Percentiles rank a stretch among this genome's conserved stretches.
Conservation (phyloP, 768 basidiomycete species). For the Rossbeevera mucosa region DNA sequence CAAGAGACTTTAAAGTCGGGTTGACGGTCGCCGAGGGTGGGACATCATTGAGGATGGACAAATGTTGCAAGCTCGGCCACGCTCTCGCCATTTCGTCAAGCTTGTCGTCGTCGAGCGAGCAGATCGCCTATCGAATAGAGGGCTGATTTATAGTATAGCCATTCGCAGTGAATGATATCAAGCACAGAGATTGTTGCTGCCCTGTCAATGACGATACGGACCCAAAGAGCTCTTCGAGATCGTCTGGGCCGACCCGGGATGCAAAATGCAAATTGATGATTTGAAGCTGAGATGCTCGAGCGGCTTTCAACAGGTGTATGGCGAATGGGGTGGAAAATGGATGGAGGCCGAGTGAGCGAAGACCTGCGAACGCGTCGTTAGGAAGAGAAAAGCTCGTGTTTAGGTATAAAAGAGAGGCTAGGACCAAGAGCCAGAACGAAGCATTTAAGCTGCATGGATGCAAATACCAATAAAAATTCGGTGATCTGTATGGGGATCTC, state of each 20-base stretch:
- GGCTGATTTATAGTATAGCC: conserved; percentile 15
- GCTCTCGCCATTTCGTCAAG: conserved; percentile 15
- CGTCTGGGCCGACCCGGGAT: conserved; percentile 4
- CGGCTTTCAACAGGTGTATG: conserved; percentile 4
- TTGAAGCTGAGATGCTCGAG: conserved; percentile 9
- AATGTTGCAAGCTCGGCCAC: conserved; percentile 18
- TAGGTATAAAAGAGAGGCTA: conserved; percentile 4
- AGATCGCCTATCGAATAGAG: conserved; percentile 11
- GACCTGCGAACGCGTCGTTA: conserved; percentile 1
- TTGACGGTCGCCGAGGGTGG: conserved; percentile 5
- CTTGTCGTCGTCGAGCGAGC: conserved; percentile 6
- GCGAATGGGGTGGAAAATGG: conserved; percentile 10
- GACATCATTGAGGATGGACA: conserved; percentile 14
- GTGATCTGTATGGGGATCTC: conserved; percentile 12
- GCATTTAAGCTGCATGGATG: conserved; percentile 14
- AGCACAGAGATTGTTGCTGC: conserved; percentile 4
- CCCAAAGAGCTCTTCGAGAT: conserved; percentile 7
- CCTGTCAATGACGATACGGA: conserved; percentile 5
- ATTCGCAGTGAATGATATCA: conserved; percentile 7
- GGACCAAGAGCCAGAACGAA: conserved; percentile 17
- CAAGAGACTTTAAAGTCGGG: conserved; percentile 9
- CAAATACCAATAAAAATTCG: conserved; percentile 12
- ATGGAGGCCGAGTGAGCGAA: conserved; percentile 13
- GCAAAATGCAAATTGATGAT: conserved; percentile 16
- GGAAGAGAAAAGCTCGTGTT: conserved; percentile 5